phyloP scores from a whole-genome alignment of 2,329 filamentous ascomycete genomes.

The Penicillium griseofulvum region DNA sequence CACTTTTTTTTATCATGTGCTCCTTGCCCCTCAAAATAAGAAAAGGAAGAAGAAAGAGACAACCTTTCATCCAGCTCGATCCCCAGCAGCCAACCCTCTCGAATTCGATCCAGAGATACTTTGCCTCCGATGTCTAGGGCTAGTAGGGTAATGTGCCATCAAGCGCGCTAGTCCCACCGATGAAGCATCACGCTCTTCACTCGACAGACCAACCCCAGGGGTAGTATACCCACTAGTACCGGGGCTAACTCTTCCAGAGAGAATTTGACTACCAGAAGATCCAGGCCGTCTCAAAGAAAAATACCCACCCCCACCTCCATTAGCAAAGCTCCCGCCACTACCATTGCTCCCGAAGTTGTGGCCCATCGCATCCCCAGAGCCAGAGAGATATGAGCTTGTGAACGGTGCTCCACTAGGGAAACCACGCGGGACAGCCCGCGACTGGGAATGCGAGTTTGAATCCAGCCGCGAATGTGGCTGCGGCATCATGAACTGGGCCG shows the following conservation, averaged over 20 bases:
- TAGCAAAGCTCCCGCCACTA: neutral
- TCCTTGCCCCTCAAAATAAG: neutral
- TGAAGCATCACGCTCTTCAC: conserved; percentile 21
- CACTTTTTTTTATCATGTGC: neutral
- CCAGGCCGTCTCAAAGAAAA: conserved; percentile 22
- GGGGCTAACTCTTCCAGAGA: conserved; percentile 12
- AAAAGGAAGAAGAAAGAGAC: neutral
- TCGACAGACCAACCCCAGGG: conserved; percentile 13
- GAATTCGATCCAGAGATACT: conserved; percentile 26
- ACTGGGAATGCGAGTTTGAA: conserved; percentile 4
- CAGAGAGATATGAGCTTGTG: conserved; percentile 10
- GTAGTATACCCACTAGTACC: conserved; percentile 21
- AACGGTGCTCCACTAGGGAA: conserved; percentile 5
- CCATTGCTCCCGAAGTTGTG: conserved; percentile 6
- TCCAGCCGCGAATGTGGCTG: conserved; percentile 11
- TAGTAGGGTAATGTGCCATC: conserved; percentile 28
- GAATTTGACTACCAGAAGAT: conserved; percentile 3
- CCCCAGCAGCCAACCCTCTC: conserved; percentile 3
- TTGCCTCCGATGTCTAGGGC: conserved; percentile 24
- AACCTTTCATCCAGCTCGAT: conserved; percentile 1
- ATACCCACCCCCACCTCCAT: conserved; percentile 18
- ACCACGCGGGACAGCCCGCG: conserved; percentile 4
- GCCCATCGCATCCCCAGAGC: conserved; percentile 10
- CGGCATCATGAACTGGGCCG: conserved; percentile 19
- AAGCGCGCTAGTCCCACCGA: conserved; percentile 15